phyloP scores from a whole-genome alignment of 2,329 filamentous ascomycete genomes.

The Lachnellula cervina region DNA sequence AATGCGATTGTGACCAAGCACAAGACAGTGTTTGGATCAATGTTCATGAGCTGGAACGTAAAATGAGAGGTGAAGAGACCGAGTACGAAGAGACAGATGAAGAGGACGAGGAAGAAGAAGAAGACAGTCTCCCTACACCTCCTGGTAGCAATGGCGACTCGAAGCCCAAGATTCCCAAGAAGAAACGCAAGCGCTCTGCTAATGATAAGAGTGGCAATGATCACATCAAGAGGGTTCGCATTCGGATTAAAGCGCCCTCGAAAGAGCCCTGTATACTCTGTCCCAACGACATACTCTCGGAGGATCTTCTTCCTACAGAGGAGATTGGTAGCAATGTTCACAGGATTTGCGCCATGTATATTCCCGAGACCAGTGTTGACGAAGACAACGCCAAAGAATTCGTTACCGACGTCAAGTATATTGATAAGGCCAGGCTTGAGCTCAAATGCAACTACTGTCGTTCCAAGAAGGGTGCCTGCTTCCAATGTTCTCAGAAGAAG shows the following conservation, averaged over 20 bases:
- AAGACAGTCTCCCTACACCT: constrained; percentile 71
- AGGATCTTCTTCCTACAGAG: constrained; percentile 80
- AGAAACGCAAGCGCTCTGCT: constrained; percentile 64
- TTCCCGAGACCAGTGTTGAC: constrained; percentile 89
- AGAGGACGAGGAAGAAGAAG: constrained; percentile 62
- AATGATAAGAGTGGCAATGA: constrained; percentile 38
- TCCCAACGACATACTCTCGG: constrained; percentile 79
- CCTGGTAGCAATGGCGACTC: constrained; percentile 65
- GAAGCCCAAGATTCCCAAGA: constrained; percentile 53
- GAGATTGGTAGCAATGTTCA: constrained; percentile 77
- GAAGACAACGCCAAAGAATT: constrained; percentile 40
- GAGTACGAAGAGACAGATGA: constrained; percentile 77
- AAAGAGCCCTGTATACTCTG: constrained; percentile 86
- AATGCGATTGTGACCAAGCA: constrained; percentile 91
- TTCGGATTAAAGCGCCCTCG: constrained; percentile 63
- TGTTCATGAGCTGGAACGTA: constrained; percentile 91
- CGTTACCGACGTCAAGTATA: constrained; percentile 72
- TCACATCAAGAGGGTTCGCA: constrained; percentile 66
- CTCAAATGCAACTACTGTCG: constrained; percentile 94
- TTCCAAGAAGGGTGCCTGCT: constrained; percentile 90
- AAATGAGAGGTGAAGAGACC: constrained; percentile 81
- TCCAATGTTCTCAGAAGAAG: constrained; percentile 94
- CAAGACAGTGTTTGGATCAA: constrained; percentile 99
- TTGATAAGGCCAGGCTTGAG: constrained; percentile 81
- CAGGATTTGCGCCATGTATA: constrained; percentile 81